These are phyloP conservation scores for Kernera saxatilis DNA, from an alignment of 345 rosid genomes.

Conservation along the genomic window DNA sequence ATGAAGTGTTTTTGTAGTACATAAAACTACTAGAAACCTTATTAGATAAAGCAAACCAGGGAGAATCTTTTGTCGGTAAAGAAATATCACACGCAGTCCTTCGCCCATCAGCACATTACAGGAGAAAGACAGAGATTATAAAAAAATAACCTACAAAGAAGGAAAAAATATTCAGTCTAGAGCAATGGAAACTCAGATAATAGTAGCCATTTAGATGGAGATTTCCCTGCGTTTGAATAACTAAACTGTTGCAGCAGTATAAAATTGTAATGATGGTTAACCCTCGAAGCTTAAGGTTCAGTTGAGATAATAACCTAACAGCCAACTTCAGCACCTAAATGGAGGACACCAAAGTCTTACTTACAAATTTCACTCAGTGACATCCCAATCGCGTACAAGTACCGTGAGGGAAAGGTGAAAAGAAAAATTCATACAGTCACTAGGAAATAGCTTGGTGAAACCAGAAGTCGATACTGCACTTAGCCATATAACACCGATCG, in stretches of 20 bases:
- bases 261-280: not conserved
- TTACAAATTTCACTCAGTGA: not conserved
- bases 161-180: not conserved
- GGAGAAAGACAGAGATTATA: not conserved
- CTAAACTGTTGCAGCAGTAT: not conserved
- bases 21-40: slow-evolving; percentile 9
- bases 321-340: not conserved
- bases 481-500: not conserved
- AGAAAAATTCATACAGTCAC: not conserved
- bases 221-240: not conserved
- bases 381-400: not conserved
- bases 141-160: slow-evolving; percentile 15
- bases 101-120: not conserved
- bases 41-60: slow-evolving; percentile 5
- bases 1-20: slow-evolving; percentile 23
- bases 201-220: not conserved
- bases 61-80: not conserved
- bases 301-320: not conserved
- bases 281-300: not conserved
- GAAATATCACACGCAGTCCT: not conserved
- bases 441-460: not conserved
- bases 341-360: not conserved
- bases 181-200: not conserved
- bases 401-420: too few species aligned
- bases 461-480: not conserved